These are phyloP conservation scores for Ophiosphaerella herpotricha DNA, from an alignment of 2,329 filamentous ascomycete species.

Conservation along the genomic window DNA sequence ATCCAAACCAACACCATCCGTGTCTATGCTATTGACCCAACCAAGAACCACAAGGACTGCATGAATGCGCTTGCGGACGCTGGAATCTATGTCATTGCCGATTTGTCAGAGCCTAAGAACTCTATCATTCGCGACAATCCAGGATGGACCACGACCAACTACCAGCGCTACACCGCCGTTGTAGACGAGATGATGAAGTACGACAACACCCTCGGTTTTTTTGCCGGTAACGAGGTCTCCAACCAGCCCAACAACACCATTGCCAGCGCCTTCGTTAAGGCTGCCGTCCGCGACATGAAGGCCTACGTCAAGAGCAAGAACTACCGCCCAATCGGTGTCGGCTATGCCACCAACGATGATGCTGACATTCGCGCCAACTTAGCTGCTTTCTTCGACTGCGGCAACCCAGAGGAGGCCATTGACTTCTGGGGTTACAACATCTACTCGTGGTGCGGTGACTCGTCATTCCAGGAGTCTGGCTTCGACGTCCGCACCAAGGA, in stretches of 20 bases:
- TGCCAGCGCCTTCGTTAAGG: conserved; percentile 95
- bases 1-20: conserved; percentile 91
- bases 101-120: conserved; percentile 77
- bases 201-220: conserved; percentile 94
- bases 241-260: conserved; percentile 87
- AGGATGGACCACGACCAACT: conserved; percentile 78
- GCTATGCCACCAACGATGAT: conserved; percentile 96
- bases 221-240: conserved; percentile 96
- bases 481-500: conserved; percentile 83
- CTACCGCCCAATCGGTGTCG: conserved; percentile 81
- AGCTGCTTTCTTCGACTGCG: conserved; percentile 94
- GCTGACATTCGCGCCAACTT: conserved; percentile 78
- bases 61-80: conserved; percentile 82
- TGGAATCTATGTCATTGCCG: conserved; percentile 80
- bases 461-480: conserved; percentile 74
- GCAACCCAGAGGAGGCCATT: conserved; percentile 66
- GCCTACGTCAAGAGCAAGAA: conserved; percentile 82
- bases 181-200: conserved; percentile 82
- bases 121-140: conserved; percentile 87
- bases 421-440: conserved; percentile 99
- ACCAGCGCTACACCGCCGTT: conserved; percentile 79
- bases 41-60: conserved; percentile 76
- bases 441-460: conserved; percentile 97
- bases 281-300: conserved; percentile 95
- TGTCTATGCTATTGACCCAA: conserved; percentile 89